Evolutionary conservation across 345 rosid genomes (phyloP).

Genomic region (Isatis tinctoria): DNA sequence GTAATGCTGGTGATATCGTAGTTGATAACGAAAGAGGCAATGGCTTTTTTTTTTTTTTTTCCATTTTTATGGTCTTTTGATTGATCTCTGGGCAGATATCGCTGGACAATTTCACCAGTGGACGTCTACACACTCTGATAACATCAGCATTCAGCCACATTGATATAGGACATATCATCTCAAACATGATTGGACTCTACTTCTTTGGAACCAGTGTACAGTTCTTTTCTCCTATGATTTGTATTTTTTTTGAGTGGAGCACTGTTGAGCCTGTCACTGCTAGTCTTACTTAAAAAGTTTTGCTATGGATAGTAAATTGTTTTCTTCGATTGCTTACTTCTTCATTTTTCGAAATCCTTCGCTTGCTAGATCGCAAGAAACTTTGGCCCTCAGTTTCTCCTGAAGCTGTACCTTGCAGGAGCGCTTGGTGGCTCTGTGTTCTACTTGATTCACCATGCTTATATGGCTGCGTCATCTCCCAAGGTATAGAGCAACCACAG

Average conservation of each 20-base stretch:
- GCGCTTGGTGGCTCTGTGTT: constrained; percentile 80
- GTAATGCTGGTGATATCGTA: background rate
- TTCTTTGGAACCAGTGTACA: constrained; percentile 78
- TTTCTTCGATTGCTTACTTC: background rate
- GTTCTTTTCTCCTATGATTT: background rate
- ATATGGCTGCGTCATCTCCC: constrained; percentile 39
- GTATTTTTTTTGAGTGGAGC: background rate
- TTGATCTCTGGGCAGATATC: constrained; percentile 58
- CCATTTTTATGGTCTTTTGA: background rate
- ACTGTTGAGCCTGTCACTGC: background rate
- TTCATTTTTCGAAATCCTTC: background rate
- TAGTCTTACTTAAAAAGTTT: background rate
- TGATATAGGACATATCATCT: constrained; percentile 50
- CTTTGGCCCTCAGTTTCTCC: constrained; percentile 65
- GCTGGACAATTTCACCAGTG: constrained; percentile 60
- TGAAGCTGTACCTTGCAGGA: constrained; percentile 76
- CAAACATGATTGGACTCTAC: constrained; percentile 94
- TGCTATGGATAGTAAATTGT: background rate
- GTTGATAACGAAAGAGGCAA: background rate
- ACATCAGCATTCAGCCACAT: constrained; percentile 93
- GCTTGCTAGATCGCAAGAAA: constrained; percentile 54
- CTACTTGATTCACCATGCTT: constrained; percentile 64
- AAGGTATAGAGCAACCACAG: constrained; percentile 44
- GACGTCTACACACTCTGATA: constrained; percentile 62
- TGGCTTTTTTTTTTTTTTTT: background rate